A percentile compares a stretch with the other conserved stretches of the same genome.
Evolutionary conservation across 2,329 filamentous ascomycete species (phyloP).

Genomic region (Fusarium bactridioides): DNA sequence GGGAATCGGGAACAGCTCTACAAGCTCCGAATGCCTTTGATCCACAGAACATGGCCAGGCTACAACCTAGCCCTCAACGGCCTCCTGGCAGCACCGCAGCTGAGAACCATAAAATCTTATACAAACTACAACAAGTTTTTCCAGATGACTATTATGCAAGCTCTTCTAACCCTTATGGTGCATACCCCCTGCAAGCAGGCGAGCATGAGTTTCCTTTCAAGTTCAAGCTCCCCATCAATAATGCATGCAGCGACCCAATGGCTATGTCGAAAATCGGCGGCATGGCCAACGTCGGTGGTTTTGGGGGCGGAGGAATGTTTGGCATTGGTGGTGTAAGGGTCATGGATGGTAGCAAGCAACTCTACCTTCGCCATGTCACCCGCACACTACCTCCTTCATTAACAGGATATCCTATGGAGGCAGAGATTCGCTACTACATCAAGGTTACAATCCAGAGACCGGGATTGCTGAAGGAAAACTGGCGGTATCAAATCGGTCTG

Average conservation of each 20-base stretch:
- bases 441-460: conserved; percentile 96
- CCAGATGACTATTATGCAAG: conserved; percentile 62
- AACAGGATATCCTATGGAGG: conserved; percentile 84
- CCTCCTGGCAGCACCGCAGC: conserved; percentile 55
- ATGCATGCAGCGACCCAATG: conserved; percentile 67
- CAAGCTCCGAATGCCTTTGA: conserved; percentile 57
- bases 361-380: conserved; percentile 76
- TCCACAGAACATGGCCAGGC: conserved; percentile 49
- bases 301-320: conserved; percentile 56
- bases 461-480: conserved; percentile 89
- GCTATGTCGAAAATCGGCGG: conserved; percentile 63
- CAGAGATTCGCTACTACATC: conserved; percentile 92
- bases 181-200: conserved; percentile 71
- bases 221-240: conserved; percentile 82
- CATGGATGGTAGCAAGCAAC: conserved; percentile 70
- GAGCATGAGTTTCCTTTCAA: conserved; percentile 79
- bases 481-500: conserved; percentile 72
- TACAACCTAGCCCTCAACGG: conserved; percentile 40
- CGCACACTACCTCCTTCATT: conserved; percentile 88
- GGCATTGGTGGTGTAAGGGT: conserved; percentile 63
- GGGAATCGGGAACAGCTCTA: conserved; percentile 76
- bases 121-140: conserved; percentile 77
- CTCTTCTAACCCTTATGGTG: conserved; percentile 51
- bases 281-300: conserved; percentile 62
- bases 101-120: conserved; percentile 77